Percentiles rank a stretch among this genome's conserved stretches.
Conservation (phyloP, 2,329 filamentous ascomycete species). For the Pseudogymnoascus sp. region DNA sequence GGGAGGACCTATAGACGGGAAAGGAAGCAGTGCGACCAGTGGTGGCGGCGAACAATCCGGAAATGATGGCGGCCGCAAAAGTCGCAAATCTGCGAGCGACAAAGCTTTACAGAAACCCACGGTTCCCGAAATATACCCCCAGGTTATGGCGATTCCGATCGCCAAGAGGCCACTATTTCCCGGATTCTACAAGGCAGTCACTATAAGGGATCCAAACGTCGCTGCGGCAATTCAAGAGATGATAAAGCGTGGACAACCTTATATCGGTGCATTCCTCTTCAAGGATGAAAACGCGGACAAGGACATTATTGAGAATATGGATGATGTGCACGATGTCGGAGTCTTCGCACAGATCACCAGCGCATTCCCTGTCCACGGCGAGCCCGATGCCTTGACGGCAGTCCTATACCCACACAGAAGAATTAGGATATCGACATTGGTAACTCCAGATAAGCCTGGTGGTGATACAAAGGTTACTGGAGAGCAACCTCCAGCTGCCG, state of each 20-base stretch:
- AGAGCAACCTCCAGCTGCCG: conserved; percentile 33
- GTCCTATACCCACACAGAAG: conserved; percentile 93
- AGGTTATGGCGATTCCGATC: conserved; percentile 95
- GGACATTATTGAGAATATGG: conserved; percentile 81
- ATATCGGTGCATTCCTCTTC: conserved; percentile 92
- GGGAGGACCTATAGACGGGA: conserved; percentile 23
- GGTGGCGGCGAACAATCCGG: conserved; percentile 25
- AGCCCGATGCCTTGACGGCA: conserved; percentile 78
- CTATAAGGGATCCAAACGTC: conserved; percentile 87
- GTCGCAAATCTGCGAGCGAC: conserved; percentile 60
- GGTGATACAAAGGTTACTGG: conserved; percentile 38
- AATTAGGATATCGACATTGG: conserved; percentile 78
- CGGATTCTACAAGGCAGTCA: conserved; percentile 98
- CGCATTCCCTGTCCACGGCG: conserved; percentile 82
- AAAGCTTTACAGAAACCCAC: conserved; percentile 77
- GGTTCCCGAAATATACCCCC: conserved; percentile 91
- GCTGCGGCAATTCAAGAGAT: conserved; percentile 90
- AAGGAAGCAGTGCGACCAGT: conserved; percentile 21
- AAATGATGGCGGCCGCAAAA: conserved; percentile 58
- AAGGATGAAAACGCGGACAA: conserved; percentile 93
- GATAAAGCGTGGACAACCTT: conserved; percentile 93
- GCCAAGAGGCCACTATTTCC: conserved; percentile 89
- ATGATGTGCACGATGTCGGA: conserved; percentile 91
- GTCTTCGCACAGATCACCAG: conserved; percentile 98
- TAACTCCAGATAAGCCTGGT: conserved; percentile 49